Base-by-base conservation (phyloP, 2,329 filamentous ascomycete species). In the Penicillium sclerotigenum region DNA sequence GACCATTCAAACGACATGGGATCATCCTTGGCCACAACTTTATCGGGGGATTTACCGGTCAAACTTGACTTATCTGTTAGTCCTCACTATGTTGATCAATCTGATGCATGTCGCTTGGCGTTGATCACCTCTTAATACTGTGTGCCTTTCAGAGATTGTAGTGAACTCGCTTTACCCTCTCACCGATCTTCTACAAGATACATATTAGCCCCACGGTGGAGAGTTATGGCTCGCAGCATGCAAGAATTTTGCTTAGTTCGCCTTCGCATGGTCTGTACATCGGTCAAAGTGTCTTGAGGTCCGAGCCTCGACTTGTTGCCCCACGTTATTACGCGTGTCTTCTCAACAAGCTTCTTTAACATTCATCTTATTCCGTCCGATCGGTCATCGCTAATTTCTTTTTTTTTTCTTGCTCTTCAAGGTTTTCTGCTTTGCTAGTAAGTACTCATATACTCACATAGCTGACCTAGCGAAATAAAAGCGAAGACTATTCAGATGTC, bases 21-120 rank as follows among this genome's bases (percentile, higher is more conserved):
- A 22, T 22, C 13, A 22, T 14, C 10, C 31, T n/a, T 11, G 24
- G 16, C 16, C 16, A 42, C 48, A 58, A 58, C 49, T 49, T 47
- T 57, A 46, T 61, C 63, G 58, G 61, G 56, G 53, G 40, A 56
- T 63, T 60, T 58, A 54, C 46, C 54, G 56, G 52, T 62, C 56
- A 57, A 57, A 38, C 43, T 63, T 31, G 57, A 52, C 52, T 48
- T 49, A 37, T 54, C 54, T 47, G 18, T 56, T 13, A 14, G 14
- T 14, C 47, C 33, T 49, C 62, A 63, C 58, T 51, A 33, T 48
- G 59, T 55, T 52, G 63, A 65, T 65, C 62, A 61, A 64, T 65
- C 53, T 62, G 61, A 65, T 65, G 56, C 56, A 65, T 65, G 11
- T 43, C 41, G 34, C 60, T 65, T 62, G 58, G 58, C 60, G 54